Base-by-base conservation (phyloP, 2,329 filamentous ascomycete genomes). In the Leptographium lundbergii region DNA sequence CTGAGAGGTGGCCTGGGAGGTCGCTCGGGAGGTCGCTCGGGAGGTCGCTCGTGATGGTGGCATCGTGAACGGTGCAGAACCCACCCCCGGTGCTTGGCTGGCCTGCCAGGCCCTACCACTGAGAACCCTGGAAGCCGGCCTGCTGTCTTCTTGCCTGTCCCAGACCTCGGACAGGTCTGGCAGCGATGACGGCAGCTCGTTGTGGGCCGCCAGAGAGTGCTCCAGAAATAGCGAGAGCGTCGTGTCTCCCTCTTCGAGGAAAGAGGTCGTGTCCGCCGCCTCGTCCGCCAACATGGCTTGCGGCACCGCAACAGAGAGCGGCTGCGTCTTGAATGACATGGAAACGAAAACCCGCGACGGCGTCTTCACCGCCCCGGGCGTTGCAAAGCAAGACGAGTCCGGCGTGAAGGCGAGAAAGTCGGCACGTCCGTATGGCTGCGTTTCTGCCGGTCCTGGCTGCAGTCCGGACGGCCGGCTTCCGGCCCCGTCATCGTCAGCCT, bases 201-300 rank as follows among this genome's bases (percentile, higher is more conserved):
- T 79, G 67, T 95, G 83, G 17, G 86, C 73, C 2, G 84, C 81
- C 55, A 95, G 78, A 0, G 89, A 94, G 66, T 92, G 83, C 63
- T 94, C 82, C 65, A 89, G 88, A 69, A 94, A 95, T 59, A 85
- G 79, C 4, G 81, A 79, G 4, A 85, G 70, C 9, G 50, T 39
- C 36, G 36, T 39, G 36, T 39, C 36, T 13, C 36, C 36, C 14
- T 39, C 36, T 9, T 39, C 36, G 14, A 39, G 14, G 3, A 5
- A 39, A 10, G 14, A 34, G 9, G 32, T 34, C 4, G 10, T 61
- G 53, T 2, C 66, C 63, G 25, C 65, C 61, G 1, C 66, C 29
- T 61, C 62, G 36, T 45, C 24, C 36, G 27, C 55, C 13, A 36
- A 65, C 42, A 70, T 65, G 5, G 74, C 74, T n/a, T 75, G 63